Conservation (phyloP, 1,139 yeast genomes). For the Hanseniaspora sp. region DNA sequence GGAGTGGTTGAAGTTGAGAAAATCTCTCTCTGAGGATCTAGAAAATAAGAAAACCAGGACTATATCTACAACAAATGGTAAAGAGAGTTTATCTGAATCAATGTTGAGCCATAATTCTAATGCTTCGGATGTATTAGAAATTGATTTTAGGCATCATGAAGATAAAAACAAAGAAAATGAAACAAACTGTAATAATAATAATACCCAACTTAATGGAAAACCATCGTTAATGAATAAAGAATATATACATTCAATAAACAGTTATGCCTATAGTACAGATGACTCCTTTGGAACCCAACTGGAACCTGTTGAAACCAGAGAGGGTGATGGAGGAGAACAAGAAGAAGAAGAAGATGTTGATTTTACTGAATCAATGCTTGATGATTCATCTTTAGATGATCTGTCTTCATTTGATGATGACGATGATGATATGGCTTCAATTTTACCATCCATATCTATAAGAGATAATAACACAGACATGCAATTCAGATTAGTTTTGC, state of each 20-base stretch:
- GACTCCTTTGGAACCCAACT: constrained; percentile 20
- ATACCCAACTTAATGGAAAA: not conserved
- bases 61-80: not conserved
- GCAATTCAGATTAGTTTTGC: constrained; percentile 28
- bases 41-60: not conserved
- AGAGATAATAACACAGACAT: constrained; percentile 22
- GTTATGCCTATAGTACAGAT: constrained; percentile 21
- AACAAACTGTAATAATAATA: not conserved
- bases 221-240: not conserved
- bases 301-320: constrained; percentile 21
- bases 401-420: constrained; percentile 17
- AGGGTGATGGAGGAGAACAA: constrained; percentile 4
- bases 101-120: not conserved
- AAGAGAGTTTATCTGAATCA: not conserved
- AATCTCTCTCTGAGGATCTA: not conserved
- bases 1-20: constrained; percentile 10
- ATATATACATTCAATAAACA: constrained; percentile 18
- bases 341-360: constrained; percentile 10
- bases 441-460: constrained; percentile 28
- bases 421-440: constrained; percentile 22
- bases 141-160: not conserved
- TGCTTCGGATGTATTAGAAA: not conserved
- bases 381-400: constrained; percentile 14
- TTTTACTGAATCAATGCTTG: not conserved
- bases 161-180: not conserved